Evolutionary conservation across 768 basidiomycete species (phyloP).

Genomic region (Kwoniella sp.): DNA sequence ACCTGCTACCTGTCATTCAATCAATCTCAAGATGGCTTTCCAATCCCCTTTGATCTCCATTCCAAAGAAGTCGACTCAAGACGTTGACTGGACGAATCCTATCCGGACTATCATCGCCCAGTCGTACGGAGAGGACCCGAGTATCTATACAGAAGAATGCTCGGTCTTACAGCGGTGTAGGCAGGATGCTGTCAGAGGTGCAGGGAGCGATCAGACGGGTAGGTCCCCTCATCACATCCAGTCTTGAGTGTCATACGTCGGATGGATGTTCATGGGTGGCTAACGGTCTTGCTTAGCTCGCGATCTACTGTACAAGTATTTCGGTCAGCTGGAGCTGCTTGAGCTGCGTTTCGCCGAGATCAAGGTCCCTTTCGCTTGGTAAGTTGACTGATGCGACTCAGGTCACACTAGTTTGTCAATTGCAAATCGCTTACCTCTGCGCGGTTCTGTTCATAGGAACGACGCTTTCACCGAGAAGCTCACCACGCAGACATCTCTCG

Average conservation of each 20-base stretch:
- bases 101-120: slow-evolving; percentile 83
- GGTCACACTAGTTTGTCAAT: background rate
- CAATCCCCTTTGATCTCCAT: slow-evolving; percentile 79
- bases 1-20: too few relatives aligned
- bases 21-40: slow-evolving; percentile 41
- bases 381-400: slow-evolving; percentile 19
- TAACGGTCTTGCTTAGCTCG: slow-evolving; percentile 62
- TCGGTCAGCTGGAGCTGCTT: slow-evolving; percentile 95
- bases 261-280: slow-evolving; percentile 5
- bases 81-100: slow-evolving; percentile 92
- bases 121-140: slow-evolving; percentile 91
- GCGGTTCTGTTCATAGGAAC: slow-evolving; percentile 58
- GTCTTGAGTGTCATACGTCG: too few relatives aligned
- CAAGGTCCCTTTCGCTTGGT: slow-evolving; percentile 89
- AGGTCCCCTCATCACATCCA: slow-evolving; percentile 31
- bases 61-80: slow-evolving; percentile 90
- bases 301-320: slow-evolving; percentile 97
- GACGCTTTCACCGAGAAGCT: slow-evolving; percentile 95
- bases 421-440: background rate
- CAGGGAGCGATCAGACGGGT: slow-evolving; percentile 96
- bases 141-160: slow-evolving; percentile 82
- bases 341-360: slow-evolving; percentile 97
- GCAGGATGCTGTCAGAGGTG: slow-evolving; percentile 93
- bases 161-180: slow-evolving; percentile 82
- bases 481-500: slow-evolving; percentile 92